Conservation (phyloP, 2,329 filamentous ascomycete species). For the Phaeoacremonium minimum region DNA sequence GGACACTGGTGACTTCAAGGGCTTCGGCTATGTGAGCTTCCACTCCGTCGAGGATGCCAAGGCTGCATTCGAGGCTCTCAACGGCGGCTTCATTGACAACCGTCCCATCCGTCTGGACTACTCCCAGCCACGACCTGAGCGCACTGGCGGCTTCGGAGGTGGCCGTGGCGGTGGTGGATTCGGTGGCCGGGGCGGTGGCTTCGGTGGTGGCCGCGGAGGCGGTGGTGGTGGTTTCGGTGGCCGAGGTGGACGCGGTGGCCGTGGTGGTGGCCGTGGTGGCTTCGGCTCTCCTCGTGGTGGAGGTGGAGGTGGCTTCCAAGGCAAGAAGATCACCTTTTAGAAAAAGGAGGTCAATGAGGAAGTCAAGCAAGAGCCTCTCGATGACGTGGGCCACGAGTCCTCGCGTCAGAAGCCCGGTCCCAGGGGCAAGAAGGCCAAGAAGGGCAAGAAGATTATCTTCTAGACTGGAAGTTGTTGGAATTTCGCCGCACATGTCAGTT, state of each 20-base stretch:
- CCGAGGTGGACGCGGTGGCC: constrained; percentile 44
- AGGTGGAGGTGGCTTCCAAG: constrained; percentile 59
- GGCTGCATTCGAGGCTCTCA: constrained; percentile 60
- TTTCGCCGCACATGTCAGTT: constrained; percentile 31
- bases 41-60: constrained; percentile 77
- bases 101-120: constrained; percentile 82
- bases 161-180: constrained; percentile 37
- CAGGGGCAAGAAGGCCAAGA: constrained; percentile 16
- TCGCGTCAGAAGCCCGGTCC: too few species aligned
- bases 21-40: constrained; percentile 89
- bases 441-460: constrained; percentile 70
- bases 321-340: constrained; percentile 75
- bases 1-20: constrained; percentile 81
- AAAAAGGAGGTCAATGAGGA: constrained; percentile 5
- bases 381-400: too few species aligned
- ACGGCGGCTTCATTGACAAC: constrained; percentile 61
- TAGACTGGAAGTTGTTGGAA: too few species aligned
- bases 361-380: constrained; percentile 4
- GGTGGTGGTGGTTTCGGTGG: constrained; percentile 40
- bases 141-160: constrained; percentile 47
- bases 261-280: constrained; percentile 34
- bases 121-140: constrained; percentile 54
- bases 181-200: constrained; percentile 46
- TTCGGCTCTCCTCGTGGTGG: constrained; percentile 39
- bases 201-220: constrained; percentile 36